Evolutionary conservation across 2,329 filamentous ascomycete species (phyloP).

Genomic region (Fusarium burgessii): DNA sequence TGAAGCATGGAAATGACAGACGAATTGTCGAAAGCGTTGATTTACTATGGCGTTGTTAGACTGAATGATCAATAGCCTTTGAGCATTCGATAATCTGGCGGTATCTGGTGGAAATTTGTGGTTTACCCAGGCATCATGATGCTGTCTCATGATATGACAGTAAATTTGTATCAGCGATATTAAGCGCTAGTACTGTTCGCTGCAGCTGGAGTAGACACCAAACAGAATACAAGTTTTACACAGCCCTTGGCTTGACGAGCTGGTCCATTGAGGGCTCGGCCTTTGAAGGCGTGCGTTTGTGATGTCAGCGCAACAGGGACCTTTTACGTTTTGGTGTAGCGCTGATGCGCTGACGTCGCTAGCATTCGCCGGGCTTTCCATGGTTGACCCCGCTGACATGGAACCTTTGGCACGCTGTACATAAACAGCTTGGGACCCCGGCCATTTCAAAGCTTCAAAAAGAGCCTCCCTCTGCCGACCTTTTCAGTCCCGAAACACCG

Average conservation of each 20-base stretch:
- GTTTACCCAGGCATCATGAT: slow-evolving; percentile 5
- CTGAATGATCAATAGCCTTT: slow-evolving; percentile 3
- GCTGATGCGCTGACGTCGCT: slow-evolving; percentile 45
- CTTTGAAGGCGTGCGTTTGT: slow-evolving; percentile 23
- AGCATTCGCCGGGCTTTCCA: slow-evolving; percentile 29
- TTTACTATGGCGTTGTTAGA: slow-evolving; percentile 28
- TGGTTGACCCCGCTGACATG: slow-evolving; percentile 40
- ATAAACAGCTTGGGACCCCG: slow-evolving; percentile 29
- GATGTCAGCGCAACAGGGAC: slow-evolving; percentile 34
- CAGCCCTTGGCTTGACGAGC: neutral
- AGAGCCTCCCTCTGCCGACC: slow-evolving; percentile 16
- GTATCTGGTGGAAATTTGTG: neutral
- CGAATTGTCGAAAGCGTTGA: slow-evolving; percentile 7
- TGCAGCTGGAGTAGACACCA: neutral
- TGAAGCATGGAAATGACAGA: slow-evolving; percentile 24
- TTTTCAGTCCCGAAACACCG: neutral
- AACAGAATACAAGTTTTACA: neutral
- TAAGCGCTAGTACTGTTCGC: neutral
- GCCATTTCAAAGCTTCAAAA: slow-evolving; percentile 25
- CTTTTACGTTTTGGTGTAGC: slow-evolving; percentile 30
- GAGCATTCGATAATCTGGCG: neutral
- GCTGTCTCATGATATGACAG: slow-evolving; percentile 22
- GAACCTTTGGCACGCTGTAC: slow-evolving; percentile 22
- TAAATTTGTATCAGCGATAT: neutral
- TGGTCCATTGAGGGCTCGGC: neutral